phyloP scores from a whole-genome alignment of 2,329 filamentous ascomycete species.

The Mycocentrospora acerina region DNA sequence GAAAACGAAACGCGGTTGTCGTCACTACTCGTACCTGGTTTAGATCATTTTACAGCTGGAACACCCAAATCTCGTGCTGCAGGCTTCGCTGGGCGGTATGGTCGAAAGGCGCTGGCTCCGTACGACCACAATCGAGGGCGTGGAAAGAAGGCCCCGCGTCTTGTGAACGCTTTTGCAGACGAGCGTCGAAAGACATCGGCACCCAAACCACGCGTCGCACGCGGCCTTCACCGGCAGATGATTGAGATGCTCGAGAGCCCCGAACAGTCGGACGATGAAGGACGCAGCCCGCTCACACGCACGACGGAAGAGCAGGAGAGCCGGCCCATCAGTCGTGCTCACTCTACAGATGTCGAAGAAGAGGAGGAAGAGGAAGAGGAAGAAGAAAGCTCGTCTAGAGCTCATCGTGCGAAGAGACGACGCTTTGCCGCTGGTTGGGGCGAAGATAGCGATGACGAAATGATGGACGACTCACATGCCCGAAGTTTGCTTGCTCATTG shows the following conservation, averaged over 20 bases:
- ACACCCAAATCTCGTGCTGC: constrained; percentile 58
- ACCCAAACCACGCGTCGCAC: constrained; percentile 60
- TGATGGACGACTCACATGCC: constrained; percentile 49
- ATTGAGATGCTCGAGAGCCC: constrained; percentile 73
- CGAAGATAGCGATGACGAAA: constrained; percentile 52
- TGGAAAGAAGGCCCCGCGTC: constrained; percentile 41
- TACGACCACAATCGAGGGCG: constrained; percentile 47
- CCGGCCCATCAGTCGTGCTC: constrained; percentile 72
- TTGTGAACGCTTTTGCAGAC: constrained; percentile 51
- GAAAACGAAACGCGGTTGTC: constrained; percentile 60
- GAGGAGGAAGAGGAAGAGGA: constrained; percentile 23
- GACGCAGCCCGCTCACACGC: constrained; percentile 63
- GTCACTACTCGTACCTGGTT: constrained; percentile 56
- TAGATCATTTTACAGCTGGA: constrained; percentile 63
- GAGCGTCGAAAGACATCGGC: constrained; percentile 62
- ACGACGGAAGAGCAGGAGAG: constrained; percentile 88
- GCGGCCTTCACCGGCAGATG: constrained; percentile 79
- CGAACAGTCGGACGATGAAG: constrained; percentile 82
- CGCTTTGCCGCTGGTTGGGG: constrained; percentile 50
- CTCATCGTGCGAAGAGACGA: constrained; percentile 48
- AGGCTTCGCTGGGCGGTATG: constrained; percentile 44
- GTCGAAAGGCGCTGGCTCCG: constrained; percentile 46
- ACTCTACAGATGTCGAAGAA: constrained; percentile 53
- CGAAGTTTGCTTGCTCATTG: constrained; percentile 52
- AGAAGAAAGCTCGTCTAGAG: constrained; percentile 51